These are phyloP conservation scores for Metarhizium sp. DNA, from an alignment of 2,329 filamentous ascomycete species.

Conservation along the genomic window DNA sequence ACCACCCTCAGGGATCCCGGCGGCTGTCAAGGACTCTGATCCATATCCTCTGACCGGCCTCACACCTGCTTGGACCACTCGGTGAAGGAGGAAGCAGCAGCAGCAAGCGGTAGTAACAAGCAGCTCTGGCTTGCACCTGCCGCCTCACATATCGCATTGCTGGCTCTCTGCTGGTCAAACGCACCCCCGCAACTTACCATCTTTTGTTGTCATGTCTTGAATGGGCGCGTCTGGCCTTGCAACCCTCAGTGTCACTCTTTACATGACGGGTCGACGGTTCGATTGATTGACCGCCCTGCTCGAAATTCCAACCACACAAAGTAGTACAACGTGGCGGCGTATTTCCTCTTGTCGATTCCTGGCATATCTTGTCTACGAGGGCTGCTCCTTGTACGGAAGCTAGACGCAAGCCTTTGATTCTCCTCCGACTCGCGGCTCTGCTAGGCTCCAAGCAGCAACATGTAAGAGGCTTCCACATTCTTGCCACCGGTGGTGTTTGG, in stretches of 20 bases:
- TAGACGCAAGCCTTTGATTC: neutral
- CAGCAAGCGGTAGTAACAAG: neutral
- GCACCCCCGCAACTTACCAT: slow-evolving; percentile 4
- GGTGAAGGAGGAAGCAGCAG: neutral
- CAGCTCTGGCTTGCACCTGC: neutral
- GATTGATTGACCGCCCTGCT: slow-evolving; percentile 9
- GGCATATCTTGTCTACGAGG: neutral
- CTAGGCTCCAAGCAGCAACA: slow-evolving; percentile 17
- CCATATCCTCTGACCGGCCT: neutral
- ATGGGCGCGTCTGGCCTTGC: neutral
- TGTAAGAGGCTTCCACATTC: slow-evolving; percentile 20
- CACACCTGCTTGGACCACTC: neutral
- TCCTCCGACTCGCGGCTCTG: slow-evolving; percentile 4
- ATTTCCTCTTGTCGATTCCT: slow-evolving; percentile 2
- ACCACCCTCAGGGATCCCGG: neutral
- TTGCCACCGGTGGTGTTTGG: neutral
- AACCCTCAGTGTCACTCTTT: slow-evolving; percentile 14
- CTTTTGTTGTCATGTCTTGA: slow-evolving; percentile 7
- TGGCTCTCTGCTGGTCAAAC: neutral
- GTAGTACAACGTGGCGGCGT: neutral
- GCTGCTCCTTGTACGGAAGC: neutral
- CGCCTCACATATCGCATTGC: neutral
- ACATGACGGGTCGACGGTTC: slow-evolving; percentile 8
- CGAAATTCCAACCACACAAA: neutral
- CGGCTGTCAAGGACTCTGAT: neutral